phyloP scores from a whole-genome alignment of 169 alveolate genomes.

The Babesia ovata region DNA sequence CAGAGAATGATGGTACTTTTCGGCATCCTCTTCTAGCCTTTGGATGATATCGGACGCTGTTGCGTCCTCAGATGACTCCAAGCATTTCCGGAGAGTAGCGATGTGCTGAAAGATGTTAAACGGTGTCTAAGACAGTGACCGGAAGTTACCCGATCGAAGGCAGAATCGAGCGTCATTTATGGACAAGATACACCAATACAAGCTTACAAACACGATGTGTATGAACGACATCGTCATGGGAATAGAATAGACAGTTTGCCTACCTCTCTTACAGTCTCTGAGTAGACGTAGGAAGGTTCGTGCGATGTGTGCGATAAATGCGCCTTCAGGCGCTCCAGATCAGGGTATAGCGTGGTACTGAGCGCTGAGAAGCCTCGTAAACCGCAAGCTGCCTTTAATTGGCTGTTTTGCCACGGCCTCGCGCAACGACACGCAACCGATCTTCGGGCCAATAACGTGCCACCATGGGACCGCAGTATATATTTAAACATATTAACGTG shows the following conservation, averaged over 20 bases:
- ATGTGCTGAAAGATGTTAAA: not conserved
- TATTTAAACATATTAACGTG: not conserved
- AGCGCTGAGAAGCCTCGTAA: not conserved
- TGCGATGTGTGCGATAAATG: slow-evolving; percentile 20
- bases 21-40: not conserved
- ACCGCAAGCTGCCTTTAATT: not conserved
- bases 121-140: not conserved
- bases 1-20: not conserved
- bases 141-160: too few relatives aligned
- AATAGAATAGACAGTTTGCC: not conserved
- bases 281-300: slow-evolving; percentile 7
- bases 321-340: not conserved
- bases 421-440: not conserved
- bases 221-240: not conserved
- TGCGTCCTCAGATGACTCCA: not conserved
- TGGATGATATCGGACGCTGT: not conserved
- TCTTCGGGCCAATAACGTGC: not conserved
- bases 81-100: not conserved
- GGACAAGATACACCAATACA: too few relatives aligned
- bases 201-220: not conserved
- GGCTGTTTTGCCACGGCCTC: not conserved
- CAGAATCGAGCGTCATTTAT: too few relatives aligned
- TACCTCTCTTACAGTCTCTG: slow-evolving; percentile 28
- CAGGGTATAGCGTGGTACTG: not conserved
- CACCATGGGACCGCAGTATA: not conserved